A percentile compares a stretch with the other conserved stretches of the same genome.
Evolutionary conservation across 345 rosid species (phyloP).

Genomic region (Acer saccharum): DNA sequence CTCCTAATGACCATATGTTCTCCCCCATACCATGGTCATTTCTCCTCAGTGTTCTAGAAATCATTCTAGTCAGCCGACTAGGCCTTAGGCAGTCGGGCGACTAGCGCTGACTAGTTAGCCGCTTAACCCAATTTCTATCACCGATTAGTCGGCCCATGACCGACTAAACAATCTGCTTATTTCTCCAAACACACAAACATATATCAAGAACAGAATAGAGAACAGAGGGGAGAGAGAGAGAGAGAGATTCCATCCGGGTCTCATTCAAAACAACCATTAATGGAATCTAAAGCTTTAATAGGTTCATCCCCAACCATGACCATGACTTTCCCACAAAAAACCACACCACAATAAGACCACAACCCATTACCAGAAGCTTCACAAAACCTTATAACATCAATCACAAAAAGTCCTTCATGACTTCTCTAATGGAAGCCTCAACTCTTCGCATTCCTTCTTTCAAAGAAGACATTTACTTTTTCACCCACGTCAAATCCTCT

Average conservation of each 20-base stretch:
- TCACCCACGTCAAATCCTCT: slow-evolving; percentile 67
- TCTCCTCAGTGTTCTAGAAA: no score
- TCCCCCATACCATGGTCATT: no score
- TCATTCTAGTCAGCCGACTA: no score
- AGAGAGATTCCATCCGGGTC: slow-evolving; percentile 24
- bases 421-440: slow-evolving; percentile 75
- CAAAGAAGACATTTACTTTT: slow-evolving; percentile 85
- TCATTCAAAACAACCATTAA: slow-evolving; percentile 12
- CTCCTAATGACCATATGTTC: no score
- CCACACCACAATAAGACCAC: slow-evolving; percentile 12
- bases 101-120: no score
- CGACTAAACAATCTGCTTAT: no score
- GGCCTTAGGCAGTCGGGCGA: no score
- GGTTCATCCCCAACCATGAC: slow-evolving; percentile 37
- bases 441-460: slow-evolving; percentile 65
- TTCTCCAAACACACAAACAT: neutral
- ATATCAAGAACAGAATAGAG: neutral
- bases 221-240: neutral
- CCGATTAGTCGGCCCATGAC: no score
- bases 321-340: slow-evolving; percentile 37
- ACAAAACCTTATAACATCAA: slow-evolving; percentile 28
- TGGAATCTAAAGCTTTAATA: slow-evolving; percentile 37
- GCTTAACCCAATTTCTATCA: no score
- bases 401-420: slow-evolving; percentile 64
- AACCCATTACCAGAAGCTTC: slow-evolving; percentile 34